Percentiles rank a stretch among this genome's conserved stretches.
phyloP scores from a whole-genome alignment of 202 grass and related monocot species.

The Panicum hallii region DNA sequence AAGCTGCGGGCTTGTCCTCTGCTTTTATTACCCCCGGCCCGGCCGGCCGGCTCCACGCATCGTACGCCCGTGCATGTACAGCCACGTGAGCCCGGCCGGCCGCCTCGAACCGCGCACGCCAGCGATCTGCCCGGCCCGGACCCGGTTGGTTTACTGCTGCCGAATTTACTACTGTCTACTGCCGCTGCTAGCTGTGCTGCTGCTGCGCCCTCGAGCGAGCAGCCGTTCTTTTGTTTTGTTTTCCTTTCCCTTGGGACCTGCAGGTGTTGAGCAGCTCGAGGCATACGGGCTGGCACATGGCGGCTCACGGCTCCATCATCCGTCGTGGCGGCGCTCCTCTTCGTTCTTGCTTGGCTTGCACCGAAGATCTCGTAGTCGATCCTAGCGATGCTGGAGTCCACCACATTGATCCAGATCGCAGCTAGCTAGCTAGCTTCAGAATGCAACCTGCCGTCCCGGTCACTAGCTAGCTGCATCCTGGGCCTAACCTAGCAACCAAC shows the following conservation, averaged over 20 bases:
- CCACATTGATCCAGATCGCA: too few species aligned
- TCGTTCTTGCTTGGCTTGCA: too few species aligned
- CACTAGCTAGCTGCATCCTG: too few species aligned
- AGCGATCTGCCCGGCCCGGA: background rate
- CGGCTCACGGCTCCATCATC: background rate
- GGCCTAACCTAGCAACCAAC: too few species aligned
- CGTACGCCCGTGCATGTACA: slow-evolving; percentile 9
- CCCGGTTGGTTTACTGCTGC: background rate
- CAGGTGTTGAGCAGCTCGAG: slow-evolving; percentile 10
- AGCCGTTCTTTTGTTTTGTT: too few species aligned
- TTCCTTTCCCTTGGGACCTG: background rate
- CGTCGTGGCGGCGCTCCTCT: too few species aligned
- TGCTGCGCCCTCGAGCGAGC: too few species aligned
- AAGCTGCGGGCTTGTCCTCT: slow-evolving; percentile 16
- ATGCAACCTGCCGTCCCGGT: too few species aligned
- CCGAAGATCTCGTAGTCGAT: too few species aligned
- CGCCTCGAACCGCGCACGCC: background rate
- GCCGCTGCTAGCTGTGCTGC: too few species aligned
- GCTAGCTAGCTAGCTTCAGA: too few species aligned
- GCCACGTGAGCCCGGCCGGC: slow-evolving; percentile 13
- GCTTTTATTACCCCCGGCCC: background rate
- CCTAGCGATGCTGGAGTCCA: too few species aligned
- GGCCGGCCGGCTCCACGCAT: background rate
- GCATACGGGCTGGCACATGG: slow-evolving; percentile 29
- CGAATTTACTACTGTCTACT: background rate